These are phyloP conservation scores for Shiraia sp. DNA, from an alignment of 2,329 filamentous ascomycete genomes.

Conservation along the genomic window DNA sequence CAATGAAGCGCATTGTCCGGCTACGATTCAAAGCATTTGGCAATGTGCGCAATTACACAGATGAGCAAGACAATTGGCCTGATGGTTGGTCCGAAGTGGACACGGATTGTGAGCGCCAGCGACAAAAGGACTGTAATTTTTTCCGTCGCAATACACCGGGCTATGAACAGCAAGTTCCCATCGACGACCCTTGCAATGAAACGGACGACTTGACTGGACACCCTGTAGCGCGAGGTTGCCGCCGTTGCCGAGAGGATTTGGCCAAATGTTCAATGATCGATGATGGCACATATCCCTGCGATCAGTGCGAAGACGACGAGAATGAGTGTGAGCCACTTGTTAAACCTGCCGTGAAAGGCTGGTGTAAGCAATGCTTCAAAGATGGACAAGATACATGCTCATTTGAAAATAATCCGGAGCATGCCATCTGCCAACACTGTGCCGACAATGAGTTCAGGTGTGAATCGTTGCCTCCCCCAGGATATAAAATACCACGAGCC, in stretches of 20 bases:
- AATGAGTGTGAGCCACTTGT: constrained; percentile 41
- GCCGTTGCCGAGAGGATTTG: constrained; percentile 30
- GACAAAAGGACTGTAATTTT: constrained; percentile 6
- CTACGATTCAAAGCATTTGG: constrained; percentile 16
- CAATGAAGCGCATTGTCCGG: constrained; percentile 23
- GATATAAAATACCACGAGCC: constrained; percentile 21
- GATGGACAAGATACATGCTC: constrained; percentile 21
- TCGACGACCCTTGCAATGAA: constrained; percentile 27
- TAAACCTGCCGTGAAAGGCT: constrained; percentile 31
- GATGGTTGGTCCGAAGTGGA: constrained; percentile 25
- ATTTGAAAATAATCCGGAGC: constrained; percentile 18
- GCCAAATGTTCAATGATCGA: constrained; percentile 30
- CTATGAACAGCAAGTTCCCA: constrained; percentile 11
- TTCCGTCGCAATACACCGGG: constrained; percentile 17
- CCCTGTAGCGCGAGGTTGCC: constrained; percentile 41
- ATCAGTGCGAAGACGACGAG: constrained; percentile 16
- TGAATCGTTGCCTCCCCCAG: constrained; percentile 15
- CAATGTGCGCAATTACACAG: constrained; percentile 25
- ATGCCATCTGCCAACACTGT: constrained; percentile 27
- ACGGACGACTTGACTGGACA: constrained; percentile 38
- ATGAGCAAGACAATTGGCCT: constrained; percentile 35
- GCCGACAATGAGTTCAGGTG: constrained; percentile 14
- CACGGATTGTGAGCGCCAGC: constrained; percentile 16
- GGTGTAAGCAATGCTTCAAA: constrained; percentile 35
- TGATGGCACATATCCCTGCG: constrained; percentile 34